A percentile compares a stretch with the other conserved stretches of the same genome.
phyloP scores from a whole-genome alignment of 1,284 basidiomycete genomes.

The Sporisorium scitamineum region DNA sequence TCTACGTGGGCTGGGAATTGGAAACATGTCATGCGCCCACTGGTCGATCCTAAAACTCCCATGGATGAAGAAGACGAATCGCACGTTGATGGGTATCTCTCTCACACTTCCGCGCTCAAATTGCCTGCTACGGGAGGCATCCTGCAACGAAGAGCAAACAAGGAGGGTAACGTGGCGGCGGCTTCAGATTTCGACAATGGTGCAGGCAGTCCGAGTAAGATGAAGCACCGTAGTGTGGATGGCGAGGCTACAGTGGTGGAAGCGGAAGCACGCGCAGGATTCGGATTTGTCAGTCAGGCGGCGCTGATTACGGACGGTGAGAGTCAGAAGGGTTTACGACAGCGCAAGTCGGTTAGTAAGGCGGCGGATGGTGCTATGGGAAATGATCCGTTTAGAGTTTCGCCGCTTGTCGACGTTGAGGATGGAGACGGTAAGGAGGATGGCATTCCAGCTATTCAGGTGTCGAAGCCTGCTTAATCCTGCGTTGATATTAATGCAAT shows the following conservation, averaged over 20 bases:
- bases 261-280: not conserved
- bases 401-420: not conserved
- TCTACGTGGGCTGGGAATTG: constrained; percentile 58
- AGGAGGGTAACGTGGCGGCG: constrained; percentile 1
- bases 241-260: not conserved
- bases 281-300: constrained; percentile 29
- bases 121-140: not conserved
- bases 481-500: not conserved
- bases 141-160: constrained; percentile 9
- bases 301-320: constrained; percentile 18
- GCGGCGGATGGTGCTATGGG: not conserved
- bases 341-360: constrained; percentile 24
- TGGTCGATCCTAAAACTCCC: constrained; percentile 19
- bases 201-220: not conserved
- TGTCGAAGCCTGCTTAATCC: constrained; percentile 25
- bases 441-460: constrained; percentile 30
- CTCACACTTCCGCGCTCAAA: constrained; percentile 21
- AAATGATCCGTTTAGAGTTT: not conserved
- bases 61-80: constrained; percentile 1
- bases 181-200: not conserved
- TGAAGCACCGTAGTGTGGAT: not conserved
- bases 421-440: not conserved
- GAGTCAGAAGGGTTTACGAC: constrained; percentile 23
- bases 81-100: not conserved
- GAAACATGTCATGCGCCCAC: constrained; percentile 56